Base-by-base conservation (phyloP, 345 rosid species). In the Euphorbia peplus region DNA sequence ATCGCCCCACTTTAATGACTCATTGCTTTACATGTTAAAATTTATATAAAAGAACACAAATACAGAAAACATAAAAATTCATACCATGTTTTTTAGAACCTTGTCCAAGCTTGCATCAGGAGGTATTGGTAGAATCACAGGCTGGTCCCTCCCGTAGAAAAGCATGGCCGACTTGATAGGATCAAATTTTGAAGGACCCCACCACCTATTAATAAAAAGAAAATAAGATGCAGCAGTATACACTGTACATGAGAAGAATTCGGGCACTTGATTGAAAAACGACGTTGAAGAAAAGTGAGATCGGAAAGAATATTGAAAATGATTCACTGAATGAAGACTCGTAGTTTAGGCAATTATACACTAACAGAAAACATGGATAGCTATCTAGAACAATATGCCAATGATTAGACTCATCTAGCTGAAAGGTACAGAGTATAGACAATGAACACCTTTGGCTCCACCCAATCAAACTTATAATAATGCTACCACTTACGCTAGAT, bases 111-210 rank as follows among this genome's bases (percentile, higher is more conserved):
- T 98, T 59, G 69, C 78, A 61, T 81, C 79, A 47, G 96, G 88
- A 58, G 85, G 69, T 58, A 95, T 3, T 3, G 88, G 88, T 70
- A 98, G 96, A 64, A 91, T 74, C 25, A 91, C 53, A 26, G 99
- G 95, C 47, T 60, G 76, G 58, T 82, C 86, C 28, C 73, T 79
- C 85, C 83, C 86, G 79, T 85, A 95, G 92, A 95, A 95, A 78
- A 91, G 84, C 97, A 91, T 88, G 50, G 98, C 96, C 21, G 93
- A 82, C 69, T 88, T 90, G 21, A 83, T 60, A 16, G 97, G 95
- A 60, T 88, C 92, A 75, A 95, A 95, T 76, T 95, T 95, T 52
- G 96, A 82, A 56, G 97, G 96, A 55, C 95, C 96, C 93, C 91
- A 85, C 99, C 97, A 95, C 95, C 97, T 95, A 75, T 60, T 18